Evolutionary conservation across 2,329 filamentous ascomycete genomes (phyloP).

Genomic region (Cryphonectria nitschkei): DNA sequence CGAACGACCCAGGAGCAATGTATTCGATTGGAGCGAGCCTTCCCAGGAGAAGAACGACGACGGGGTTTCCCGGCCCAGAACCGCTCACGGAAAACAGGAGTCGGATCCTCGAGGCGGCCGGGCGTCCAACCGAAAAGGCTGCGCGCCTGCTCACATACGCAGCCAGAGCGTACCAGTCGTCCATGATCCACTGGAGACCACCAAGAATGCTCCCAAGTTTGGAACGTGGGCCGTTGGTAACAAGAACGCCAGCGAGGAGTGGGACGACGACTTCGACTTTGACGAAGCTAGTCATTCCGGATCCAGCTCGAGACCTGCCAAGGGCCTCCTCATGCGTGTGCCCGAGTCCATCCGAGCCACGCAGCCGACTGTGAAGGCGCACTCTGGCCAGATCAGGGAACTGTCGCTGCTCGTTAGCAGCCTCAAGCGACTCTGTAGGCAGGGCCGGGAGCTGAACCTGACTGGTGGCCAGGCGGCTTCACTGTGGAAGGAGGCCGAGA

Average conservation of each 20-base stretch:
- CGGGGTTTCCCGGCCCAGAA: slow-evolving; percentile 67
- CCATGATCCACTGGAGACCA: slow-evolving; percentile 57
- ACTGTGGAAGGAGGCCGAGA: slow-evolving; percentile 81
- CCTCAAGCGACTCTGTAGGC: slow-evolving; percentile 74
- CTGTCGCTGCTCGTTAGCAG: slow-evolving; percentile 82
- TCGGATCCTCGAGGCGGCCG: slow-evolving; percentile 72
- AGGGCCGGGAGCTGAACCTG: slow-evolving; percentile 70
- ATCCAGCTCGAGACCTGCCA: slow-evolving; percentile 34
- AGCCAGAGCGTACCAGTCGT: slow-evolving; percentile 81
- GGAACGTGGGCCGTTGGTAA: slow-evolving; percentile 82
- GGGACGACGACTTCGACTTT: slow-evolving; percentile 90
- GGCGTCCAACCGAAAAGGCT: slow-evolving; percentile 66
- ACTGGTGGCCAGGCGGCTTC: slow-evolving; percentile 60
- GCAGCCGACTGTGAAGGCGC: slow-evolving; percentile 79
- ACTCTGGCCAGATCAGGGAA: slow-evolving; percentile 82
- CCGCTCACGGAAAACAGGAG: slow-evolving; percentile 77
- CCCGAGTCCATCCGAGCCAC: slow-evolving; percentile 80
- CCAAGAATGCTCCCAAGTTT: slow-evolving; percentile 67
- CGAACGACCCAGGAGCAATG: slow-evolving; percentile 65
- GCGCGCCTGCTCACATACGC: slow-evolving; percentile 71
- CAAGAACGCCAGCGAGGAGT: slow-evolving; percentile 82
- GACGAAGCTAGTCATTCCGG: slow-evolving; percentile 47
- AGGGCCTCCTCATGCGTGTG: slow-evolving; percentile 64
- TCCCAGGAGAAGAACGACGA: slow-evolving; percentile 65
- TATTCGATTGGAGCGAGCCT: slow-evolving; percentile 81